These are phyloP conservation scores for Clarireedia monteithiana DNA, from an alignment of 2,329 filamentous ascomycete species.

Conservation along the genomic window DNA sequence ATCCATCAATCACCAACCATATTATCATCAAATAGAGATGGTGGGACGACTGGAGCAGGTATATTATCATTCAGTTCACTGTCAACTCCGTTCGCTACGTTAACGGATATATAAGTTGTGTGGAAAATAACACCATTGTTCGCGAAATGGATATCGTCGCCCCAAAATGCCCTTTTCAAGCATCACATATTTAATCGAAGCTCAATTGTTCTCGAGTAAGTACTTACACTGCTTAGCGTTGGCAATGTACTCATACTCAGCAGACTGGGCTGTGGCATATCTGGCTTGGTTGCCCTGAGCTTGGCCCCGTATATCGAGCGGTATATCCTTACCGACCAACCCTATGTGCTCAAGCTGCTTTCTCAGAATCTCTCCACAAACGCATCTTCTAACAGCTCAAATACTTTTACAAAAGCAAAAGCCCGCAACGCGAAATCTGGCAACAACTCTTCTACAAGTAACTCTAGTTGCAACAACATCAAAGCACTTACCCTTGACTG, in stretches of 20 bases:
- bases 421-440: constrained; percentile 17
- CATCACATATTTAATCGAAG: constrained; percentile 42
- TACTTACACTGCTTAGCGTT: neutral
- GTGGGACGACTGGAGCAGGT: constrained; percentile 68
- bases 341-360: constrained; percentile 73
- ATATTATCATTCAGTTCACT: constrained; percentile 11
- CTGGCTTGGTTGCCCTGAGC: constrained; percentile 67
- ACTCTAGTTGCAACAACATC: neutral
- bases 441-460: neutral
- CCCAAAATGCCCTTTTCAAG: constrained; percentile 55
- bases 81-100: neutral
- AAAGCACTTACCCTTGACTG: constrained; percentile 58
- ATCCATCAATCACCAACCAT: constrained; percentile 80
- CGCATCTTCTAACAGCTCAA: neutral
- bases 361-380: constrained; percentile 65
- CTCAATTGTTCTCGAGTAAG: constrained; percentile 35
- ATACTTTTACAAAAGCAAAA: constrained; percentile 2
- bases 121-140: constrained; percentile 88
- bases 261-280: constrained; percentile 85
- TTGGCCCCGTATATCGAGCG: constrained; percentile 49
- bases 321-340: constrained; percentile 81
- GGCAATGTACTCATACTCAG: neutral
- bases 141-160: constrained; percentile 66
- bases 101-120: constrained; percentile 49
- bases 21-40: constrained; percentile 66